These are phyloP conservation scores for Penicillium waksmanii DNA, from an alignment of 495 filamentous ascomycete species.

Conservation along the genomic window DNA sequence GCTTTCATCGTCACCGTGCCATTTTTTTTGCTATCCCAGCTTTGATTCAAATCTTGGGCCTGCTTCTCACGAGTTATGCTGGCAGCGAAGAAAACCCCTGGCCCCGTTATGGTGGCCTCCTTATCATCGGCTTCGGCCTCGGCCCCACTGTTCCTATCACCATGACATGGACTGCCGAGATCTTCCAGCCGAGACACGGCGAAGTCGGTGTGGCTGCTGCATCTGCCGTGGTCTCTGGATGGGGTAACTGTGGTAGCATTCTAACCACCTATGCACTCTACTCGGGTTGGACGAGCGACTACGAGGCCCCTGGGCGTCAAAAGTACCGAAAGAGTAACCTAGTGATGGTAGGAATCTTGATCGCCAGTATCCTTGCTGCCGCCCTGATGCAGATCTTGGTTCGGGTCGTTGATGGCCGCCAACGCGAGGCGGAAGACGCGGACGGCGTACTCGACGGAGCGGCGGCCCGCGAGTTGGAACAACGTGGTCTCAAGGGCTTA, in stretches of 20 bases:
- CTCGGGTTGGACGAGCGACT: slow-evolving; percentile 79
- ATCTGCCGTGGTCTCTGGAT: slow-evolving; percentile 79
- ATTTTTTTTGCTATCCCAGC: slow-evolving; percentile 78
- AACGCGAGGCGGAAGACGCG: slow-evolving; percentile 48
- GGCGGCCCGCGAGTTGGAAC: slow-evolving; percentile 66
- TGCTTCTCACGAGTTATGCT: slow-evolving; percentile 80
- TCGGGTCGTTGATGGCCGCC: slow-evolving; percentile 60
- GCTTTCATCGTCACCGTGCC: slow-evolving; percentile 82
- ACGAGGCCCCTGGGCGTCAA: slow-evolving; percentile 59
- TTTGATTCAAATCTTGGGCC: slow-evolving; percentile 79
- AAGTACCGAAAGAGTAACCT: slow-evolving; percentile 84
- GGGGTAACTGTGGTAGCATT: slow-evolving; percentile 84
- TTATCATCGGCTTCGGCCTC: slow-evolving; percentile 89
- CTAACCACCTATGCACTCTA: slow-evolving; percentile 89
- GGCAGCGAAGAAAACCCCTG: slow-evolving; percentile 66
- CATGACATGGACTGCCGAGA: slow-evolving; percentile 91
- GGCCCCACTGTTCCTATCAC: slow-evolving; percentile 90
- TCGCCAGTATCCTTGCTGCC: slow-evolving; percentile 73
- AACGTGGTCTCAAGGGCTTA: slow-evolving; percentile 69
- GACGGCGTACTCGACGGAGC: slow-evolving; percentile 68
- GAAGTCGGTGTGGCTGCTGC: slow-evolving; percentile 93
- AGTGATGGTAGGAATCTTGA: slow-evolving; percentile 85
- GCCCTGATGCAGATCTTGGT: slow-evolving; percentile 68
- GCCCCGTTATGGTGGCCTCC: slow-evolving; percentile 85
- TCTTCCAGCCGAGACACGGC: slow-evolving; percentile 86